A percentile compares a stretch with the other conserved stretches of the same genome.
Conservation (phyloP, 78 protist species). For the Diacronema lutheri region DNA sequence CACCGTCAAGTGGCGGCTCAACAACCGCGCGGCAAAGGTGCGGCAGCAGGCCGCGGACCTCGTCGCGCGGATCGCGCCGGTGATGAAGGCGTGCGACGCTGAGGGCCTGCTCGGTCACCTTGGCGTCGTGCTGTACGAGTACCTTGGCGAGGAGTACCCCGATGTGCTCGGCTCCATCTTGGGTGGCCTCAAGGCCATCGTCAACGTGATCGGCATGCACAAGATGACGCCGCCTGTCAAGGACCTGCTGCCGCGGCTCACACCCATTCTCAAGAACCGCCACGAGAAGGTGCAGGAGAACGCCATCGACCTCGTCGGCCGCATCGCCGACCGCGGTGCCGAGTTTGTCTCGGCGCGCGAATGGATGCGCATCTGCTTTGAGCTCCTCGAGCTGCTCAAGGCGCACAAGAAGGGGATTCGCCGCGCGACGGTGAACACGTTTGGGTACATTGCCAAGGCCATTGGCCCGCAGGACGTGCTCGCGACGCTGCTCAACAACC, state of each 20-base stretch:
- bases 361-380: conserved; percentile 98
- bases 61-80: conserved; percentile 86
- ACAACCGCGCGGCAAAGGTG: conserved; percentile 80
- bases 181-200: conserved; percentile 89
- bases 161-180: conserved; percentile 90
- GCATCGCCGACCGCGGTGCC: conserved; percentile 81
- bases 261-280: conserved; percentile 94
- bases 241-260: conserved; percentile 91
- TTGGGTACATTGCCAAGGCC: conserved; percentile 96
- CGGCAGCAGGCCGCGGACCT: conserved; percentile 95
- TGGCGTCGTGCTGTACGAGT: conserved; percentile 89
- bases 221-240: conserved; percentile 94
- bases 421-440: conserved; percentile 93
- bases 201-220: conserved; percentile 89
- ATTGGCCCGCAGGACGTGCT: conserved; percentile 98
- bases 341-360: conserved; percentile 86
- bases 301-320: conserved; percentile 94
- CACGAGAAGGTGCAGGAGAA: conserved; percentile 95
- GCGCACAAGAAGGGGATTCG: conserved; percentile 93
- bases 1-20: conserved; percentile 89
- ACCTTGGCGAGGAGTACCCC: conserved; percentile 98
- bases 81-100: conserved; percentile 85
- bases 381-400: conserved; percentile 94
- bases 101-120: conserved; percentile 82
- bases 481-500: conserved; percentile 94